phyloP scores from a whole-genome alignment of 2,329 filamentous ascomycete genomes.

The Stachybotrys chlorohalonatus region DNA sequence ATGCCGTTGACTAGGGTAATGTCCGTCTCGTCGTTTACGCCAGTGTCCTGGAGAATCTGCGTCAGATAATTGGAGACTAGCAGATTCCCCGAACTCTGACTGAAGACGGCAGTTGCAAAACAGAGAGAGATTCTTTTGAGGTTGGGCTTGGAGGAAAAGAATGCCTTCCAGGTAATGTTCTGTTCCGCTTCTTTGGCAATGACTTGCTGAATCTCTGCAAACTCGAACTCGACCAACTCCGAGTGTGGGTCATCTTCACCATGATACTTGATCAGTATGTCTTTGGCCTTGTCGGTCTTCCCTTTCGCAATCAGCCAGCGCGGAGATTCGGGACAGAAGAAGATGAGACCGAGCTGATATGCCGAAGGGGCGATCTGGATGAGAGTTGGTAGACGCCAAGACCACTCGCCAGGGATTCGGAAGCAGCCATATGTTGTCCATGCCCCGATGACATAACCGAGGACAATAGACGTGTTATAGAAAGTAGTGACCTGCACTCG shows the following conservation, averaged over 20 bases:
- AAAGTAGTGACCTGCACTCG: conserved; percentile 12
- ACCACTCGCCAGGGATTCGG: conserved; percentile 8
- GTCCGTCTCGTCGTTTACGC: conserved; percentile 24
- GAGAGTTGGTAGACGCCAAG: conserved; percentile 31
- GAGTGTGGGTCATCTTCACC: conserved; percentile 34
- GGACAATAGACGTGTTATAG: conserved; percentile 14
- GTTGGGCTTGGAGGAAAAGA: conserved; percentile 28
- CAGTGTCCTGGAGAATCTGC: conserved; percentile 27
- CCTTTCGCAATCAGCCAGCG: conserved; percentile 48
- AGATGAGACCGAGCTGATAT: conserved; percentile 32
- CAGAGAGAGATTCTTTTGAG: conserved; percentile 29
- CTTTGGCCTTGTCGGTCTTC: conserved; percentile 36
- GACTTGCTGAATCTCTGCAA: conserved; percentile 38
- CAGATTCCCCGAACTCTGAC: conserved; percentile 30
- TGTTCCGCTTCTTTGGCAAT: conserved; percentile 32
- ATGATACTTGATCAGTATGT: conserved; percentile 42
- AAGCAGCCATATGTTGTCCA: conserved; percentile 24
- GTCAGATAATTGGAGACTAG: conserved; percentile 32
- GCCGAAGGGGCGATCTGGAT: conserved; percentile 37
- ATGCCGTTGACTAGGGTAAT: conserved; percentile 32
- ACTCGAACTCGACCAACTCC: conserved; percentile 36
- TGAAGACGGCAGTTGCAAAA: conserved; percentile 28
- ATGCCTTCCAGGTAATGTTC: conserved; percentile 32
- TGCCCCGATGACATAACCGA: conserved; percentile 12
- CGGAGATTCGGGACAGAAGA: conserved; percentile 50